A percentile compares a stretch with the other conserved stretches of the same genome.
Evolutionary conservation across 2,329 filamentous ascomycete genomes (phyloP).

Genomic region (Pleoardoris graminearum): DNA sequence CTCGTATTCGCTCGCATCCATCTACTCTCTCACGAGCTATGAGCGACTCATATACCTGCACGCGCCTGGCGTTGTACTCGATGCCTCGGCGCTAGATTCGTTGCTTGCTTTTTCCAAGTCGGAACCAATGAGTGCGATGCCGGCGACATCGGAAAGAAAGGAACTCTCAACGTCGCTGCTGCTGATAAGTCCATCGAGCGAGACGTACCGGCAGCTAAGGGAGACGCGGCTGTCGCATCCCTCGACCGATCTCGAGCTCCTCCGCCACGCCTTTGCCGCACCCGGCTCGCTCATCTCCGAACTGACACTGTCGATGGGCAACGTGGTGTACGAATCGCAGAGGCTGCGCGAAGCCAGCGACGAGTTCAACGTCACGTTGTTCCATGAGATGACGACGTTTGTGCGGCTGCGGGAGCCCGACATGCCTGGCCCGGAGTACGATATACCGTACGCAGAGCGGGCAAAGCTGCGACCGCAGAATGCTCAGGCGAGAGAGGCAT

Average conservation of each 20-base stretch:
- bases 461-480: conserved; percentile 50
- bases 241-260: conserved; percentile 38
- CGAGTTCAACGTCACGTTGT: conserved; percentile 52
- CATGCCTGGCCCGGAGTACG: conserved; percentile 56
- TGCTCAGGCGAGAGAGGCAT: conserved; percentile 52
- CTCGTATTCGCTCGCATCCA: conserved; percentile 51
- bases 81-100: conserved; percentile 52
- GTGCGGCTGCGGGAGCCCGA: conserved; percentile 53
- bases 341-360: conserved; percentile 32
- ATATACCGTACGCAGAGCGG: conserved; percentile 50
- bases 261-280: conserved; percentile 36
- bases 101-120: conserved; percentile 47
- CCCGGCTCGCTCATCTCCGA: conserved; percentile 44
- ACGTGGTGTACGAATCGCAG: conserved; percentile 44
- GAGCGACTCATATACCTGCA: conserved; percentile 52
- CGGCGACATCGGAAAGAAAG: conserved; percentile 34
- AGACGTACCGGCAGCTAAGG: conserved; percentile 37
- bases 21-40: conserved; percentile 51
- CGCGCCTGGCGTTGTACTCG: conserved; percentile 51
- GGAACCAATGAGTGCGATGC: conserved; percentile 41
- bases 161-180: conserved; percentile 45
- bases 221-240: conserved; percentile 29
- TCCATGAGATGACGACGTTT: conserved; percentile 49
- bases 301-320: conserved; percentile 44
- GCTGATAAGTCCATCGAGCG: conserved; percentile 42